Conservation (phyloP, 352 stramenopile species). For the Phytopythium cucurbitacearum region DNA sequence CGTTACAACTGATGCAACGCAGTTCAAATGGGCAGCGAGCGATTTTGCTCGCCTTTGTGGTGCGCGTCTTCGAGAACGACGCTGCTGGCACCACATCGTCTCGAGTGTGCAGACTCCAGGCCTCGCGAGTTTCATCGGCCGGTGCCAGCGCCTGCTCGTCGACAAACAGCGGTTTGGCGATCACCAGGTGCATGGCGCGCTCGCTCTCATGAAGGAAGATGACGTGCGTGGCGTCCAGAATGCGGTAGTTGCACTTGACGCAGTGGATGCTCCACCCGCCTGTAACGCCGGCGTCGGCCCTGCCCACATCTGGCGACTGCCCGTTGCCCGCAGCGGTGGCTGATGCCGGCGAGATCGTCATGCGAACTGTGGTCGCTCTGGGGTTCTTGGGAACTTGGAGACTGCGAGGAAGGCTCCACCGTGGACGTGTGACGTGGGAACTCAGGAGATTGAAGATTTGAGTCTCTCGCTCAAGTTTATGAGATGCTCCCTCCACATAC, state of each 20-base stretch:
- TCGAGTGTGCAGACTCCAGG: slow-evolving; percentile 27
- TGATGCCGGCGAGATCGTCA: not conserved
- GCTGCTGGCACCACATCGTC: slow-evolving; percentile 22
- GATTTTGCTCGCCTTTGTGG: slow-evolving; percentile 30
- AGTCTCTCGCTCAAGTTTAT: no score
- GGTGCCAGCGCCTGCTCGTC: slow-evolving; percentile 22
- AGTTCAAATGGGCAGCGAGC: slow-evolving; percentile 47
- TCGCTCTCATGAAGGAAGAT: slow-evolving; percentile 49
- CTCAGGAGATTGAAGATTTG: no score
- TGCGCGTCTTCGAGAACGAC: slow-evolving; percentile 46
- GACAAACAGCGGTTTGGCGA: slow-evolving; percentile 30
- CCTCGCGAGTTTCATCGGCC: slow-evolving; percentile 14
- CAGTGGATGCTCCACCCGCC: slow-evolving; percentile 22
- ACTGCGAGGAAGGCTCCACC: no score
- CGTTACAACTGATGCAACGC: slow-evolving; percentile 35
- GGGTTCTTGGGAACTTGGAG: no score
- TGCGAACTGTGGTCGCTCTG: no score
- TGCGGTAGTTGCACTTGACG: slow-evolving; percentile 17
- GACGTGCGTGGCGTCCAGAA: slow-evolving; percentile 35
- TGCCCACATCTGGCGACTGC: not conserved
- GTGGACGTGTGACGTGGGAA: no score
- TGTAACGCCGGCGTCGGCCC: slow-evolving; percentile 4
- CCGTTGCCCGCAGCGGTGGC: no score
- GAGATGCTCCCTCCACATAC: no score
- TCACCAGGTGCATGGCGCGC: slow-evolving; percentile 37